phyloP scores from a whole-genome alignment of 495 filamentous ascomycete species.

The Trichoderma asperelloides region DNA sequence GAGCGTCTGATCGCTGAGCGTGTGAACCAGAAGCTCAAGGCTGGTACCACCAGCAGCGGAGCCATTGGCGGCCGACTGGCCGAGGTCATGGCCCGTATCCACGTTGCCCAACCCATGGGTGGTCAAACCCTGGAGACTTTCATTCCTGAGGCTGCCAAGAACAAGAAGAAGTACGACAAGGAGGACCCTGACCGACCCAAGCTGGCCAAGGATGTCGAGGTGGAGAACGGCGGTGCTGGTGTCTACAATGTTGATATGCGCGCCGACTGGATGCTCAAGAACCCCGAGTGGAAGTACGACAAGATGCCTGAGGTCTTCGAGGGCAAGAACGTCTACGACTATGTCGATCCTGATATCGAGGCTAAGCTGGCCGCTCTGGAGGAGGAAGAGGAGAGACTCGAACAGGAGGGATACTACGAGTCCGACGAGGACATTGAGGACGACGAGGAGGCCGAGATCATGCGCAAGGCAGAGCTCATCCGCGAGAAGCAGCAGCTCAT shows the following conservation, averaged over 20 bases:
- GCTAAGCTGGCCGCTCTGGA: constrained; percentile 81
- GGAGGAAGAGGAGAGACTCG: constrained; percentile 85
- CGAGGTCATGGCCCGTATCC: constrained; percentile 85
- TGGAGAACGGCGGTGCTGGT: constrained; percentile 86
- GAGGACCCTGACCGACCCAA: constrained; percentile 70
- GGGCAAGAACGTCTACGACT: constrained; percentile 95
- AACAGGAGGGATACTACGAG: constrained; percentile 77
- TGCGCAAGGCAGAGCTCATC: constrained; percentile 89
- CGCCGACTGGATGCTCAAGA: constrained; percentile 72
- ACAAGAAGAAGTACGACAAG: constrained; percentile 79
- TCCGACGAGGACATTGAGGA: constrained; percentile 63
- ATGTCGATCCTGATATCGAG: constrained; percentile 93
- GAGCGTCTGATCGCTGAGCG: constrained; percentile 86
- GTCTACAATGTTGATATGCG: constrained; percentile 90
- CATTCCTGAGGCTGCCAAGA: constrained; percentile 78
- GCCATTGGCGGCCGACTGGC: constrained; percentile 67
- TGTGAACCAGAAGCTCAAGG: constrained; percentile 91
- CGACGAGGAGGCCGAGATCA: constrained; percentile 73
- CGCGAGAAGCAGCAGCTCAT: constrained; percentile 83
- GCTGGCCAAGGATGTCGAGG: constrained; percentile 81
- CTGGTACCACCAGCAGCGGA: constrained; percentile 65
- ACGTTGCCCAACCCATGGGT: constrained; percentile 85
- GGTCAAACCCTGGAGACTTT: constrained; percentile 70
- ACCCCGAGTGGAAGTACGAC: constrained; percentile 91
- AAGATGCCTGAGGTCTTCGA: constrained; percentile 88